Evolutionary conservation across 371 early-diverging fungal genomes (phyloP), one percentile per base, ranked within the genome.

Genomic region (Zancudomyces culisetae): DNA sequence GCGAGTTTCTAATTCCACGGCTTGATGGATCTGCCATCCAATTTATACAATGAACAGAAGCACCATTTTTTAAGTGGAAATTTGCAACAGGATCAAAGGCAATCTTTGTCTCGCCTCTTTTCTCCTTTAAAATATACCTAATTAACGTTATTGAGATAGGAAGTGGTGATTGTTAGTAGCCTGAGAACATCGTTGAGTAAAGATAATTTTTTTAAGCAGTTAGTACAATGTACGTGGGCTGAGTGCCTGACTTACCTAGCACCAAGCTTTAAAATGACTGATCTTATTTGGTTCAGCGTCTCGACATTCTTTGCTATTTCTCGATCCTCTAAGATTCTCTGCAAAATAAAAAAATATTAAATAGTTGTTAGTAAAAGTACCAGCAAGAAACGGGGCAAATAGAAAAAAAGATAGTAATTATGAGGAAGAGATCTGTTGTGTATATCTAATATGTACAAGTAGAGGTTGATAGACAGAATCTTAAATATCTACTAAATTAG

Each of bases 41-140:
- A 61, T 88, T 85, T 48, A 90, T 53, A 2, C 79, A 77, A 55
- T 85, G 77, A 3, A 84, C 75, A 52, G 80, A 79, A 0, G 90
- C 89, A 6, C 91, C 91, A 60, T 90, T 90, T 24, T 87, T 77
- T 43, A 89, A 60, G 55, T 90, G 91, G 56, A 90, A 90, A 61
- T 88, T 86, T 22, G 84, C 79, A 27, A 88, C 91, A 0, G 89
- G 87, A 61, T 89, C 88, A 15, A 77, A 57, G 0, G 85, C 83
- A 40, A 71, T 20, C 18, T 27, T 28, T 29, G 42, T 26, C 21
- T 22, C 30, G 29, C 58, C 52, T 0, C 59, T 58, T 51, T 63
- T 63, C 4, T 30, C 43, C 19, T 53, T 52, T 3, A 53, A 43
- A 19, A 66, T 35, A 41, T 70, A 79, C 72, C 76, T 65, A 35